These are phyloP conservation scores for Trifolium fragiferum DNA, from an alignment of 306 rosid species.

Conservation along the genomic window DNA sequence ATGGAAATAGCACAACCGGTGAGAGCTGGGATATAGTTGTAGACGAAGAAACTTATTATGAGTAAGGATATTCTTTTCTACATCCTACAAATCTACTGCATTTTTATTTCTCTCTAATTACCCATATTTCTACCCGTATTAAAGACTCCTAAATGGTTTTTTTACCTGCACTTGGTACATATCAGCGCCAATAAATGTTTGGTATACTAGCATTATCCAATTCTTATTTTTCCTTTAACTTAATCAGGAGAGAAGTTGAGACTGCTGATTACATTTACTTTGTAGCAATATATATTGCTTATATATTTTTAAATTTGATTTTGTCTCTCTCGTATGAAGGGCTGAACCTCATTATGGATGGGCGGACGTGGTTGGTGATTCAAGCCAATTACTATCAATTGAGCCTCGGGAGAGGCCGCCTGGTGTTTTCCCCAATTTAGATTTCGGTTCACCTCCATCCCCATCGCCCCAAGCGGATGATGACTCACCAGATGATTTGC, in stretches of 20 bases:
- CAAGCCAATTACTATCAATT: slow-evolving; percentile 87
- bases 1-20: slow-evolving; percentile 94
- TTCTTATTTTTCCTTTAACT: not conserved
- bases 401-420: slow-evolving; percentile 81
- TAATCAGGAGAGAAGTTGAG: not conserved
- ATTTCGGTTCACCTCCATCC: slow-evolving; percentile 61
- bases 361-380: slow-evolving; percentile 96
- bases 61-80: slow-evolving; percentile 57
- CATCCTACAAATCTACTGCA: slow-evolving; percentile 1
- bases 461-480: slow-evolving; percentile 53
- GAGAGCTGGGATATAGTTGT: slow-evolving; percentile 97
- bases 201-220: not conserved
- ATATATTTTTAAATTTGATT: slow-evolving; percentile 26
- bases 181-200: not conserved
- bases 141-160: not conserved
- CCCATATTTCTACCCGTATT: not conserved
- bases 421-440: slow-evolving; percentile 75
- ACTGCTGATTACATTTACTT: not conserved
- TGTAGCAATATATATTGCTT: not conserved
- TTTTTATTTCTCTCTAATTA: not conserved
- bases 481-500: slow-evolving; percentile 56
- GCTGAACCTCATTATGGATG: slow-evolving; percentile 97
- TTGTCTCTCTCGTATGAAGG: slow-evolving; percentile 50
- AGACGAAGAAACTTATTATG: slow-evolving; percentile 92
- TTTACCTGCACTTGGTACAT: not conserved